Percentiles rank a stretch among this genome's conserved stretches.
Evolutionary conservation across 805 yeast species (phyloP).

Genomic region (Saccharomycopsis fibuligera): DNA sequence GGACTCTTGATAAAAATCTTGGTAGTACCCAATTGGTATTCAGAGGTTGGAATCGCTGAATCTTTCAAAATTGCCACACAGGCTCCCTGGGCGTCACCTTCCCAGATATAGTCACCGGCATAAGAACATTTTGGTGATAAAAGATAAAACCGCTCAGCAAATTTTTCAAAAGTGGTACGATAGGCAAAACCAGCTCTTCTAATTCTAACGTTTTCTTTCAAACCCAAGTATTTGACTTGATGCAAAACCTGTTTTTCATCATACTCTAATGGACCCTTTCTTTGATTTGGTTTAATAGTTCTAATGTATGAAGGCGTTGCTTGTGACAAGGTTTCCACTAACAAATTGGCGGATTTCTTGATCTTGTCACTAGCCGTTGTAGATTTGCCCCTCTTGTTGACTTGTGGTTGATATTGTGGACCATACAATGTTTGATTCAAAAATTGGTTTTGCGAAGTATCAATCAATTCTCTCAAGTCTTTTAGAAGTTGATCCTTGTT

Average conservation of each 20-base stretch:
- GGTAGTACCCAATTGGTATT: slow-evolving; percentile 86
- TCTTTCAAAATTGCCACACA: slow-evolving; percentile 46
- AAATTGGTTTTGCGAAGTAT: slow-evolving; percentile 65
- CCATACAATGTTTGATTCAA: slow-evolving; percentile 25
- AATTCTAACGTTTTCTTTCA: slow-evolving; percentile 94
- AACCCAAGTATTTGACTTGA: slow-evolving; percentile 91
- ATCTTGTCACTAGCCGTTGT: slow-evolving; percentile 97
- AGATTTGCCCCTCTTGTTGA: slow-evolving; percentile 69
- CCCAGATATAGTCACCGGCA: slow-evolving; percentile 74
- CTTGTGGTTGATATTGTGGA: slow-evolving; percentile 61
- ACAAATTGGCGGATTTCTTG: slow-evolving; percentile 80
- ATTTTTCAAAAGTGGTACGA: slow-evolving; percentile 92
- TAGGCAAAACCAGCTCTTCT: slow-evolving; percentile 99
- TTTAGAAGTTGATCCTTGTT: slow-evolving; percentile 91
- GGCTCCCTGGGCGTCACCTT: slow-evolving; percentile 52
- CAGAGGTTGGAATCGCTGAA: slow-evolving; percentile 66
- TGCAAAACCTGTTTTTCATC: slow-evolving; percentile 87
- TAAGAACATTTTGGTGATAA: slow-evolving; percentile 86
- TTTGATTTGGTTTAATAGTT: slow-evolving; percentile 95
- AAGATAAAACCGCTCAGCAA: slow-evolving; percentile 88
- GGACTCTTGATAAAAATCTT: slow-evolving; percentile 95
- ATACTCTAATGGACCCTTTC: slow-evolving; percentile 83
- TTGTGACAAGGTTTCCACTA: slow-evolving; percentile 82
- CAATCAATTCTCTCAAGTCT: slow-evolving; percentile 74
- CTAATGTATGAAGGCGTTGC: slow-evolving; percentile 96